Evolutionary conservation across 1,284 basidiomycete species (phyloP), one percentile per base, ranked within the genome.

Genomic region (Rhodotorula sp.): DNA sequence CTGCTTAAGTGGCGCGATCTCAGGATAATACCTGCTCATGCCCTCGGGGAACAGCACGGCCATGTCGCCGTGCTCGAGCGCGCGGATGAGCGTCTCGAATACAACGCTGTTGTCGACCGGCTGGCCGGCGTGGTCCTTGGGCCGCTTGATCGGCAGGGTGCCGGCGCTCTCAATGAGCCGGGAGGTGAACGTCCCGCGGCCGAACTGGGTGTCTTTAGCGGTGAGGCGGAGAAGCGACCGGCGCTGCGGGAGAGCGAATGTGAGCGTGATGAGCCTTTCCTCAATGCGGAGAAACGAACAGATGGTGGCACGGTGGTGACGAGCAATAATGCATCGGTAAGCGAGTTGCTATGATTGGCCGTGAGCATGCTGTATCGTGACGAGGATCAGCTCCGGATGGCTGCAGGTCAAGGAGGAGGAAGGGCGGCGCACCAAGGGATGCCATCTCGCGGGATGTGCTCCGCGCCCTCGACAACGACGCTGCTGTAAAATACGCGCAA

Each of bases 141-240:
- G 85, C 66, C 92, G 84, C 79, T 89, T 87, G 58, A 94, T 86
- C 0, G 91, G 92, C 1, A 94, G 85, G 2, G 92, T 91, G 25
- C 91, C 91, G 5, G 90, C 90, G 37, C 88, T 88, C 79, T 93
- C 91, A 65, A 94, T 91, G 29, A 94, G 85, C 91, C 92, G 92
- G 74, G 89, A 91, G 5, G 90, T 91, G 80, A 94, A 91, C 6
- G 91, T 93, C 71, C 81, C 85, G 64, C 85, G 88, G 10, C 91
- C 90, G 77, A 94, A 94, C 77, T 90, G 89, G 1, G 91, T 91
- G 39, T 90, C 86, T 79, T 94, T 94, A 21, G 91, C 91, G 0
- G 91, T 94, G 63, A 94, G 82, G 17, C 91, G 87, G 6, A 94
- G 82, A 83, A 92, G 87, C 74, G 88, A 88, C n/a, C 91, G 88